These are phyloP conservation scores for Taphrina wiesneri DNA, from an alignment of 1,139 yeast genomes.

Conservation along the genomic window DNA sequence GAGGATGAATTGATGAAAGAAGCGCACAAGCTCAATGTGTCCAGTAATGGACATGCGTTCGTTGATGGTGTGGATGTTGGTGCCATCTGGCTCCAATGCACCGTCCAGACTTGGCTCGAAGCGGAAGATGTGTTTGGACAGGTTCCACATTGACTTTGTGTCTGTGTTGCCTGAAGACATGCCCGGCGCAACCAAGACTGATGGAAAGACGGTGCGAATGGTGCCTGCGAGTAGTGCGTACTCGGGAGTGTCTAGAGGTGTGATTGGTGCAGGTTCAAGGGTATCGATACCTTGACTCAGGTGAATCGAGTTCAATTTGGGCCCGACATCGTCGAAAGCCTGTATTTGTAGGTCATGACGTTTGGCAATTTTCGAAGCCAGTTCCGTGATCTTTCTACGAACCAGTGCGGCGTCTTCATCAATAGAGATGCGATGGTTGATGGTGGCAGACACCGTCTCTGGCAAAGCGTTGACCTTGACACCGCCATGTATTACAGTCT, in stretches of 20 bases:
- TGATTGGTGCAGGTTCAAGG: conserved; percentile 62
- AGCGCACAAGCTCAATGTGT: conserved; percentile 61
- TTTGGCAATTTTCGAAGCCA: conserved; percentile 51
- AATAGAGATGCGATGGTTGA: conserved; percentile 62
- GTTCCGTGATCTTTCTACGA: conserved; percentile 48
- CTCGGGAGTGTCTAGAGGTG: conserved; percentile 50
- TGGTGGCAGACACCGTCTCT: conserved; percentile 58
- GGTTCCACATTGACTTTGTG: conserved; percentile 72
- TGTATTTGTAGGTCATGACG: conserved; percentile 53
- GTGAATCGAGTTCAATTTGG: conserved; percentile 31
- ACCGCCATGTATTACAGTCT: conserved; percentile 70
- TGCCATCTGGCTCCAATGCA: conserved; percentile 3
- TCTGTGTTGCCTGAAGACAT: conserved; percentile 82
- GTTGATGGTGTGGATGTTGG: conserved; percentile 57
- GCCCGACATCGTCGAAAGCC: conserved; percentile 45
- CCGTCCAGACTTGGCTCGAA: conserved; percentile 51
- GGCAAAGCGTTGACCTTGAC: conserved; percentile 73
- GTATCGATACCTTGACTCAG: conserved; percentile 35
- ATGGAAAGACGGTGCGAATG: conserved; percentile 57
- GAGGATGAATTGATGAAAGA: conserved; percentile 57
- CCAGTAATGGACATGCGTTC: conserved; percentile 57
- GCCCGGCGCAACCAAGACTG: conserved; percentile 61
- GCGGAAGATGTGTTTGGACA: conserved; percentile 70
- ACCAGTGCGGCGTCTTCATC: conserved; percentile 53
- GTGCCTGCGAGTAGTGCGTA: conserved; percentile 62